A percentile compares a stretch with the other conserved stretches of the same genome.
Evolutionary conservation across 1,284 basidiomycete species (phyloP).

Genomic region (Ustilago trichophora): DNA sequence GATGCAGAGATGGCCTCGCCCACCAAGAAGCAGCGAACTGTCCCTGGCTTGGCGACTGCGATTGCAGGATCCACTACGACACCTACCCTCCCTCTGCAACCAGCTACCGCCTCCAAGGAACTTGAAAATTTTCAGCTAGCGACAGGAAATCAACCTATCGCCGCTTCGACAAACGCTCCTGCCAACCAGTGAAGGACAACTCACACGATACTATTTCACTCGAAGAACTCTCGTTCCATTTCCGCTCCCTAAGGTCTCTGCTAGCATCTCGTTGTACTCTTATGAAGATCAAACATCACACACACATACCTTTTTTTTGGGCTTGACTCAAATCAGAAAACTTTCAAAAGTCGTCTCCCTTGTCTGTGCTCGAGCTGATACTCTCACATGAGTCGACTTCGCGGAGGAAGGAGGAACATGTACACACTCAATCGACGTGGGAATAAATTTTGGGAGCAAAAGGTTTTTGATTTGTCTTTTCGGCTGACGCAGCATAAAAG

Average conservation of each 20-base stretch:
- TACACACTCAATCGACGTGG: too few species aligned
- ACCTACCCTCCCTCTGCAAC: constrained; percentile 42
- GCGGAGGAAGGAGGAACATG: too few species aligned
- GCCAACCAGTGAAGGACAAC: constrained; percentile 21
- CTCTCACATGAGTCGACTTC: too few species aligned
- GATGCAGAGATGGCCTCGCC: constrained; percentile 40
- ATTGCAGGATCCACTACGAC: constrained; percentile 3
- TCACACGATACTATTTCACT: background rate
- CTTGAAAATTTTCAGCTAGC: constrained; percentile 51
- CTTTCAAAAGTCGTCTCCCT: background rate
- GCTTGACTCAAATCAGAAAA: background rate
- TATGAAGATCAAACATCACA: constrained; percentile 2
- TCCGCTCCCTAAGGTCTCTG: background rate
- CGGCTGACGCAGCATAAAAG: too few species aligned
- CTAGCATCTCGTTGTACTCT: constrained; percentile 9
- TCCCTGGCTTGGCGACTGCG: background rate
- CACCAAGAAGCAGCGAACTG: constrained; percentile 42
- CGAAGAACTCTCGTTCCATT: background rate
- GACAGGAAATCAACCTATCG: constrained; percentile 38
- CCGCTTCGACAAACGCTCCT: constrained; percentile 34
- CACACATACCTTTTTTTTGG: background rate
- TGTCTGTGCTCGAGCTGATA: too few species aligned
- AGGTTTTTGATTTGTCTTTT: constrained; percentile 10
- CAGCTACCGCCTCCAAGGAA: constrained; percentile 36
- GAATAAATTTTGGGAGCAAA: constrained; percentile 11